Percentiles rank a stretch among this genome's conserved stretches.
These are phyloP conservation scores for Globisporangium irregulare DNA, from an alignment of 352 stramenopile species.

Conservation along the genomic window DNA sequence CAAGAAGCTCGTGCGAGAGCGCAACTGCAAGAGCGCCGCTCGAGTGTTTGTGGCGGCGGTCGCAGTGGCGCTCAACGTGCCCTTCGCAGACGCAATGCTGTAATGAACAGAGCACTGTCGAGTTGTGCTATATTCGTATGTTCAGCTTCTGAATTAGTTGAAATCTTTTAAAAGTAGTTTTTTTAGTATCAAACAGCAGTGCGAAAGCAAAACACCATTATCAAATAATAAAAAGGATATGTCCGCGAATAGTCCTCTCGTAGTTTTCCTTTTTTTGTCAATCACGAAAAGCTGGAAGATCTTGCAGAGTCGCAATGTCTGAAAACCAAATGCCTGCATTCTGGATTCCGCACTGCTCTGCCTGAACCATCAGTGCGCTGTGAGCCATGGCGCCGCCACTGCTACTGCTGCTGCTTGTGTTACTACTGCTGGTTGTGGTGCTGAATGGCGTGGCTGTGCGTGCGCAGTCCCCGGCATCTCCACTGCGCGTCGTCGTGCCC, in stretches of 20 bases:
- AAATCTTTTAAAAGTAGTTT: no score
- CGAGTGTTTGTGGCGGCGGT: background rate
- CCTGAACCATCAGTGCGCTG: background rate
- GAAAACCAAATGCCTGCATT: background rate
- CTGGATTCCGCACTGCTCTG: background rate
- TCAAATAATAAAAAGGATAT: no score
- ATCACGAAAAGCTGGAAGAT: background rate
- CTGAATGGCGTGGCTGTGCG: background rate
- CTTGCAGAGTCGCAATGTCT: background rate
- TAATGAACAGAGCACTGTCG: background rate
- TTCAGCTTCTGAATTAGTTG: no score
- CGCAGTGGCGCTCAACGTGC: background rate
- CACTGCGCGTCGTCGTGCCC: conserved; percentile 25
- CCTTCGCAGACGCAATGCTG: background rate
- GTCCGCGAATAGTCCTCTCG: no score
- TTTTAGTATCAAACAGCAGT: no score
- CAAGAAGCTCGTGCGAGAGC: background rate
- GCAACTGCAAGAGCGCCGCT: background rate
- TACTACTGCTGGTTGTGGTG: background rate
- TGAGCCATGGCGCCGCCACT: background rate
- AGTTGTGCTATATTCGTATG: no score
- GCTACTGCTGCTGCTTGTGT: background rate
- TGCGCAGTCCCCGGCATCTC: background rate
- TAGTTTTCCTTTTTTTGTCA: no score
- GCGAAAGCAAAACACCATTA: no score